Percentiles rank a stretch among this genome's conserved stretches.
phyloP scores from a whole-genome alignment of 768 basidiomycete species.

The Chlorophyllum brunneum region DNA sequence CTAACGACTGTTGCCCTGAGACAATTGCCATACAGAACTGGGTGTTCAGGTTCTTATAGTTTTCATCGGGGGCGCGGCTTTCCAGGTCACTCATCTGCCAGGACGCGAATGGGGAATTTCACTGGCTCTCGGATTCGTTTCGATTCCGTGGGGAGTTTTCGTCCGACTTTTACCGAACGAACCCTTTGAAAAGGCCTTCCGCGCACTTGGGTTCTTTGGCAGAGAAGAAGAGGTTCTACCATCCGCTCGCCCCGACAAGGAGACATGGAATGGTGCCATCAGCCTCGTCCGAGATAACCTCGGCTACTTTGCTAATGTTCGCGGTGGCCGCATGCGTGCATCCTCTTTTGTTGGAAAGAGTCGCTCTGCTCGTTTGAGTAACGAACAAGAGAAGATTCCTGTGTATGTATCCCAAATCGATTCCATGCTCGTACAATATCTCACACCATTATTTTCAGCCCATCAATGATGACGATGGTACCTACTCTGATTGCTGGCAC shows the following conservation, averaged over 20 bases:
- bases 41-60: constrained; percentile 85
- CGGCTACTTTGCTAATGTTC: constrained; percentile 72
- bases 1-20: background rate
- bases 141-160: constrained; percentile 83
- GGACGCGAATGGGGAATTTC: constrained; percentile 94
- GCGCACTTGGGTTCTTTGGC: constrained; percentile 51
- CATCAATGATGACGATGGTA: constrained; percentile 47
- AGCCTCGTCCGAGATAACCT: constrained; percentile 85
- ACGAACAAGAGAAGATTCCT: constrained; percentile 47
- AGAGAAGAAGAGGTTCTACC: constrained; percentile 66
- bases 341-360: constrained; percentile 85
- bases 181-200: constrained; percentile 63
- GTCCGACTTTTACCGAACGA: constrained; percentile 78
- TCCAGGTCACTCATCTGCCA: constrained; percentile 76
- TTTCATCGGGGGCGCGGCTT: constrained; percentile 87
- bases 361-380: constrained; percentile 52
- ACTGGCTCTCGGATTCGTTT: constrained; percentile 78
- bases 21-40: constrained; percentile 54
- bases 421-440: background rate
- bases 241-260: constrained; percentile 51
- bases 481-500: constrained; percentile 41
- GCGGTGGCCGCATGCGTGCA: constrained; percentile 84
- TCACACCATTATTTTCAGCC: constrained; percentile 17
- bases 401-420: constrained; percentile 26
- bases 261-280: constrained; percentile 77